Conservation (phyloP, 225 moss, liverwort and hornwort genomes). For the Pseudisothecium myosuroides region DNA sequence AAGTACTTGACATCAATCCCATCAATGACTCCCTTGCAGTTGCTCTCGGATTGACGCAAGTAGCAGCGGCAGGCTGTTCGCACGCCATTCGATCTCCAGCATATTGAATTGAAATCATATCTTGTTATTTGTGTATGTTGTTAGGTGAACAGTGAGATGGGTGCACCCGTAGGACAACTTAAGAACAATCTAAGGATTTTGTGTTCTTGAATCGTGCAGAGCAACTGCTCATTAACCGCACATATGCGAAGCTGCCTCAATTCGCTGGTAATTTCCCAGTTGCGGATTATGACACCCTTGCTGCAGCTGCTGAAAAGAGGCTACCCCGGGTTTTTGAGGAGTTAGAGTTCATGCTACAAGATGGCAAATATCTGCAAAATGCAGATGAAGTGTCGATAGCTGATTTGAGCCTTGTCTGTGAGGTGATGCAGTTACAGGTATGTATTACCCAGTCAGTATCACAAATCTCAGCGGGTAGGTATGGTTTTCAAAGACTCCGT, state of each 20-base stretch:
- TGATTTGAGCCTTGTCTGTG: constrained; percentile 15
- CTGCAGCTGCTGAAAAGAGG: background rate
- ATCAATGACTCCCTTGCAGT: background rate
- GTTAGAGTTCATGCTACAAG: constrained; percentile 4
- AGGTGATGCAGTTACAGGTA: constrained; percentile 3
- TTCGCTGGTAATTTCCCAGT: background rate
- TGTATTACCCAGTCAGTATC: background rate
- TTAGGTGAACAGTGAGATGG: background rate
- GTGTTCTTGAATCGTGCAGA: background rate
- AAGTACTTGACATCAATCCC: background rate
- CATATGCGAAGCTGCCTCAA: background rate
- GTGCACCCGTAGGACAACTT: background rate
- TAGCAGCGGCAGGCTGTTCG: background rate
- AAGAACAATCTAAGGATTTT: no score
- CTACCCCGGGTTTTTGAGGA: background rate
- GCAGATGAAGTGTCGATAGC: constrained; percentile 14
- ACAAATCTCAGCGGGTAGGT: no score
- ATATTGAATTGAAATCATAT: background rate
- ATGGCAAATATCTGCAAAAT: constrained; percentile 12
- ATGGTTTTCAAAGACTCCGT: no score
- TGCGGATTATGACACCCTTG: background rate
- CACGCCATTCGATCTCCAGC: background rate
- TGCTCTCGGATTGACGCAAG: background rate
- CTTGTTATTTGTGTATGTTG: background rate
- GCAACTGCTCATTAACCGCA: background rate